Percentiles rank a stretch among this genome's conserved stretches.
These are phyloP conservation scores for Aspergillus uvarum DNA, from an alignment of 2,329 filamentous ascomycete species.

Conservation along the genomic window DNA sequence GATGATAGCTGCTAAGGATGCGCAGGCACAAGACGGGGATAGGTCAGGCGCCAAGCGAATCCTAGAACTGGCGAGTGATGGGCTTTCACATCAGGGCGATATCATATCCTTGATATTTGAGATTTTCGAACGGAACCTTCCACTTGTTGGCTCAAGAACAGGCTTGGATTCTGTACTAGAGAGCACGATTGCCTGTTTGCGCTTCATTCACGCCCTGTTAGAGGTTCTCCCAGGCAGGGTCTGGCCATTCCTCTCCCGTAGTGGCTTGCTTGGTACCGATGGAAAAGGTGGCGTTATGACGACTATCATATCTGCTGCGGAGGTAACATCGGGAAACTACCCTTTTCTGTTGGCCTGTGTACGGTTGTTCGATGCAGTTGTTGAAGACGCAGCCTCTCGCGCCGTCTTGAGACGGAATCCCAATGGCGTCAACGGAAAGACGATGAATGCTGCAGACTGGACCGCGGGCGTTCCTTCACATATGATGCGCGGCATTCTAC, in stretches of 20 bases:
- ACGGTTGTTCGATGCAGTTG: constrained; percentile 69
- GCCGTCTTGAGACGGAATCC: constrained; percentile 47
- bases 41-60: constrained; percentile 44
- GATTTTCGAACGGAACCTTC: constrained; percentile 70
- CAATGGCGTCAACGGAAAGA: constrained; percentile 31
- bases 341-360: constrained; percentile 74
- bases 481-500: constrained; percentile 68
- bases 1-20: constrained; percentile 49
- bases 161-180: constrained; percentile 63
- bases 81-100: constrained; percentile 56
- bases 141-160: constrained; percentile 55
- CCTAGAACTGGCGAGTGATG: constrained; percentile 52
- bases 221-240: constrained; percentile 74
- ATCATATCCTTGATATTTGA: constrained; percentile 80
- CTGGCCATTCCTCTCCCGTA: constrained; percentile 85
- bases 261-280: constrained; percentile 73
- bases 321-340: constrained; percentile 74
- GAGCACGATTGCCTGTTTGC: constrained; percentile 71
- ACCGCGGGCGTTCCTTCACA: constrained; percentile 75
- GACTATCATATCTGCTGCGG: constrained; percentile 76
- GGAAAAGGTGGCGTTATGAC: constrained; percentile 74
- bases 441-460: constrained; percentile 46
- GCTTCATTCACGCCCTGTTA: constrained; percentile 74
- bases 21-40: constrained; percentile 31
- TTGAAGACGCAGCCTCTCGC: constrained; percentile 69